These are phyloP conservation scores for Orbilia blumenaviensis DNA, from an alignment of 2,329 filamentous ascomycete genomes.

Conservation along the genomic window DNA sequence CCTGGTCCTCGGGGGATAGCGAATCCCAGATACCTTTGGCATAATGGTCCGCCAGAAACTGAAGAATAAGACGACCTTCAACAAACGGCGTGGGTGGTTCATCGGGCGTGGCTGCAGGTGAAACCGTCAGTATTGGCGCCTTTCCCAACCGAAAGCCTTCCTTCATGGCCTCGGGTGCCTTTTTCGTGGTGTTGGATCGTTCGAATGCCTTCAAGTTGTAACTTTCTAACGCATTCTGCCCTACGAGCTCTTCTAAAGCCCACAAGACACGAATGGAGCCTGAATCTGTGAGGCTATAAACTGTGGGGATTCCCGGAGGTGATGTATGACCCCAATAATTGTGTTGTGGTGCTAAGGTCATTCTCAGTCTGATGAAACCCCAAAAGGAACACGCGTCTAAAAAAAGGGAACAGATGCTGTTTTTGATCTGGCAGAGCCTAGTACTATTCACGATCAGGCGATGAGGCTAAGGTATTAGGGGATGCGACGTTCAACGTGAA, in stretches of 20 bases:
- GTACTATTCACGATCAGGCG: too few relatives aligned
- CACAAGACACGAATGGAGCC: constrained; percentile 26
- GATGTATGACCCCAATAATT: constrained; percentile 40
- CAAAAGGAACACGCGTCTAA: too few relatives aligned
- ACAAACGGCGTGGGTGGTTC: constrained; percentile 43
- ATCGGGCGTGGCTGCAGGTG: constrained; percentile 35
- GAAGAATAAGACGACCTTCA: constrained; percentile 37
- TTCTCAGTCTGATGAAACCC: too few relatives aligned
- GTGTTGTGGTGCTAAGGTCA: constrained; percentile 6
- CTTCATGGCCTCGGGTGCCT: constrained; percentile 39
- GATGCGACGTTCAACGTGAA: too few relatives aligned
- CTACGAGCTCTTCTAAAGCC: constrained; percentile 44
- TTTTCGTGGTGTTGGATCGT: constrained; percentile 1
- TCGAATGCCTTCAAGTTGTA: constrained; percentile 37
- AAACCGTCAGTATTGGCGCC: constrained; percentile 33
- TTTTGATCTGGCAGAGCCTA: too few relatives aligned
- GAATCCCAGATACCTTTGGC: constrained; percentile 31
- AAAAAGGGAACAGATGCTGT: too few relatives aligned
- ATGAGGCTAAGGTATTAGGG: not conserved
- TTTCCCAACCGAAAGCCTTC: constrained; percentile 46
- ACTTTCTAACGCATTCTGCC: constrained; percentile 20
- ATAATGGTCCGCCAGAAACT: constrained; percentile 42
- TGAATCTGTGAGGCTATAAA: constrained; percentile 38
- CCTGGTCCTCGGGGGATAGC: constrained; percentile 1
- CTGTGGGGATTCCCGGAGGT: constrained; percentile 30